These are phyloP conservation scores for Pharnaceum exiguum DNA, from an alignment of 148 eudicot genomes.

Conservation along the genomic window DNA sequence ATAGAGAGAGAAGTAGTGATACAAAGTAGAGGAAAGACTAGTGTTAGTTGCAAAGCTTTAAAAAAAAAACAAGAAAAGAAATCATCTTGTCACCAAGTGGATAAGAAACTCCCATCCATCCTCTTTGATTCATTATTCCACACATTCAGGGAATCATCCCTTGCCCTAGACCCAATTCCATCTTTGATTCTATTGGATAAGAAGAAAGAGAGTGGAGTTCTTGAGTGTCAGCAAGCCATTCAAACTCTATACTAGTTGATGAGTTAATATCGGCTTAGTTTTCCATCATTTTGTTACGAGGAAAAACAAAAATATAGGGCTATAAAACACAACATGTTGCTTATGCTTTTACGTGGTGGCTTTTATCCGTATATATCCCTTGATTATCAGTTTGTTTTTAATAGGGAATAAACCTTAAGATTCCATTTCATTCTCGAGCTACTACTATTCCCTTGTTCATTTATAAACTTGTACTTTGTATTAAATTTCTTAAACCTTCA, in stretches of 20 bases:
- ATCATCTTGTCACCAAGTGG: slow-evolving; percentile 16
- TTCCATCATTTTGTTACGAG: slow-evolving; percentile 14
- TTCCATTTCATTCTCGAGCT: too few species aligned
- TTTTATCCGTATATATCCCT: slow-evolving; percentile 3
- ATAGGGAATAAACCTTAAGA: not conserved
- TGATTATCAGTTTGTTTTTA: not conserved
- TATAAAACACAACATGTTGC: not conserved
- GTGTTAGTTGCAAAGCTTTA: not conserved
- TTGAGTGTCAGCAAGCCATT: too few species aligned
- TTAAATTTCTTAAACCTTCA: not conserved
- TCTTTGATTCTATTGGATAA: not conserved
- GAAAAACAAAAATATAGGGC: not conserved
- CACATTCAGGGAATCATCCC: slow-evolving; percentile 12
- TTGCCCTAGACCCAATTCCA: not conserved
- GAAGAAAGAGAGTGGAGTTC: slow-evolving; percentile 6
- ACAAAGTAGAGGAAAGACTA: not conserved
- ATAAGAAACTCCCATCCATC: slow-evolving; percentile 17
- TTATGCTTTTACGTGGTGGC: not conserved
- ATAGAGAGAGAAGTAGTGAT: not conserved
- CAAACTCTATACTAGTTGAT: not conserved
- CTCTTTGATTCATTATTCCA: slow-evolving; percentile 18
- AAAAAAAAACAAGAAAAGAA: not conserved
- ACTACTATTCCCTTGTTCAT: too few species aligned
- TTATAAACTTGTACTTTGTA: not conserved
- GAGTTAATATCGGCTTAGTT: slow-evolving; percentile 14